Base-by-base conservation (phyloP, 2,329 filamentous ascomycete genomes). In the Lasiodiplodia hormozganensis region DNA sequence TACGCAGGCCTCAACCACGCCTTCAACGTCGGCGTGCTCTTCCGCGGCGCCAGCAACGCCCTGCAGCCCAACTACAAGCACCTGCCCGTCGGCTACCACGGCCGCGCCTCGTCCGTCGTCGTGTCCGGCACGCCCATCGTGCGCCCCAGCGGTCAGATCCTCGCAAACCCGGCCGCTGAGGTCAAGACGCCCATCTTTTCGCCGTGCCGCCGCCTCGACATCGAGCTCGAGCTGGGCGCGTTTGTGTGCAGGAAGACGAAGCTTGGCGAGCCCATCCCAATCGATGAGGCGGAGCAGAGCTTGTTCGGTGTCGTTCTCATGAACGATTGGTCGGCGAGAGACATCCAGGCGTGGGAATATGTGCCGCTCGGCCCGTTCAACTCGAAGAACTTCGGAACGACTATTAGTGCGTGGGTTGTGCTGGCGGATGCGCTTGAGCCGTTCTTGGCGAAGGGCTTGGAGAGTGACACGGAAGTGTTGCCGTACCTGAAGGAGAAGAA, bases 271-370 rank as follows among this genome's bases (percentile, higher is more conserved):
- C 85, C 88, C 0, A 84, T 96, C 23, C 79, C 83, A 0, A 86
- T 94, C 25, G 80, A 82, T 2, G 81, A 90, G 54, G 92, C 92
- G 0, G 88, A 90, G 65, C 86, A 92, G 21, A 85, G 89, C 73
- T 85, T 96, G 34, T 96, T 96, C 75, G 93, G 93, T 16, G 85
- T 93, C 31, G 92, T 96, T 0, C 80, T 96, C 68, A 87, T 96
- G 84, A 96, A 96, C 73, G 93, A 96, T 79, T 96, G 93, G 93
- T 93, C 90, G 67, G 92, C 92, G 4, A 84, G 92, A 71, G 92
- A 96, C 73, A 90, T 96, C 62, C 93, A 96, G 76, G 86, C 87
- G 0, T 96, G 92, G 92, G 93, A 96, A 79, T 94, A 94, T 72
- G 86, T 94, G 10, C 93, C 93, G 0, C 81, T 95, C 8, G 93